These are phyloP conservation scores for Collariella sp. DNA, from an alignment of 495 filamentous ascomycete species.

Conservation along the genomic window DNA sequence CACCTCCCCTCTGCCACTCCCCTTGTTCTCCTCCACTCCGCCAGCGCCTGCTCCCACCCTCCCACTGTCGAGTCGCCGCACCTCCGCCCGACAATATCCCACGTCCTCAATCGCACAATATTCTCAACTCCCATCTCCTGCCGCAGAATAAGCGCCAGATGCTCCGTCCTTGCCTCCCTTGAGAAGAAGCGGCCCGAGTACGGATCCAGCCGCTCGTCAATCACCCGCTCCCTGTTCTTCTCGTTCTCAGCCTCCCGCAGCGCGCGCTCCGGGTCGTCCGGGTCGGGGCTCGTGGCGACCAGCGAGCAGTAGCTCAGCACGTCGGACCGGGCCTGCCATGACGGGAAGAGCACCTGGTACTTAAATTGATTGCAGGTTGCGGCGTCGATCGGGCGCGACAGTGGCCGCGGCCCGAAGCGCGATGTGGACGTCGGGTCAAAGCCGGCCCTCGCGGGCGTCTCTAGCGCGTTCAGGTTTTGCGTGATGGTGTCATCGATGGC, in stretches of 20 bases:
- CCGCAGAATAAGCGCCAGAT: constrained; percentile 64
- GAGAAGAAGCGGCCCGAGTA: constrained; percentile 84
- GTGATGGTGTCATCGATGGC: constrained; percentile 88
- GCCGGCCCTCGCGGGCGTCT: constrained; percentile 59
- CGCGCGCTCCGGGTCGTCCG: constrained; percentile 73
- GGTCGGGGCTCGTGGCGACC: constrained; percentile 81
- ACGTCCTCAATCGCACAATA: constrained; percentile 76
- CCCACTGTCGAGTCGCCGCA: constrained; percentile 50
- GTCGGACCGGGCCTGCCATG: constrained; percentile 79
- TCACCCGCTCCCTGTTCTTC: constrained; percentile 61
- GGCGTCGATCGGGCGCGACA: constrained; percentile 47
- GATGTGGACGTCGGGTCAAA: constrained; percentile 79
- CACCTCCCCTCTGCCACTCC: not conserved
- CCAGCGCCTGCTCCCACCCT: constrained; percentile 55
- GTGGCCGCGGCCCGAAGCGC: constrained; percentile 42
- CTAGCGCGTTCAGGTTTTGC: constrained; percentile 84
- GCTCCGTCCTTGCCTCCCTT: constrained; percentile 73
- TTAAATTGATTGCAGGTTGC: constrained; percentile 63
- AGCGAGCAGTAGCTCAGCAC: constrained; percentile 83
- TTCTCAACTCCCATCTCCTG: constrained; percentile 81
- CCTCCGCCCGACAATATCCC: constrained; percentile 70
- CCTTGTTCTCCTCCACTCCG: constrained; percentile 31
- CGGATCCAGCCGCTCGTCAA: constrained; percentile 87
- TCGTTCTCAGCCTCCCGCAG: constrained; percentile 62
- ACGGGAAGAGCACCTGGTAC: constrained; percentile 70